Percentiles rank a stretch among this genome's conserved stretches.
These are phyloP conservation scores for Schizothecium vesticola DNA, from an alignment of 495 filamentous ascomycete genomes.

Conservation along the genomic window DNA sequence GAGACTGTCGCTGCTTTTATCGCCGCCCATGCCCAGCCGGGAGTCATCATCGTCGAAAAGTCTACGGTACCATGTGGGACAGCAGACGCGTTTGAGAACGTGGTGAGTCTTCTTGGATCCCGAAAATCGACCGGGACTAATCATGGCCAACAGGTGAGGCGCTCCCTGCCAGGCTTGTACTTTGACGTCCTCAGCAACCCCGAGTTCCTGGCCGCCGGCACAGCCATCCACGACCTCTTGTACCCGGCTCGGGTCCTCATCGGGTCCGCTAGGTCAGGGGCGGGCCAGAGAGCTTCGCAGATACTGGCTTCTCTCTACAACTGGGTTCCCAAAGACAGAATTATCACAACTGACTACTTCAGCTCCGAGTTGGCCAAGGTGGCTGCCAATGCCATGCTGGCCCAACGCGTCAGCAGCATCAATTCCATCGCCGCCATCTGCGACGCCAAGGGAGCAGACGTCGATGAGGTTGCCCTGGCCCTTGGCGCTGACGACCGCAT, in stretches of 20 bases:
- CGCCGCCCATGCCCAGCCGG: conserved; percentile 56
- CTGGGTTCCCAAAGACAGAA: conserved; percentile 61
- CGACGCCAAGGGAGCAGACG: conserved; percentile 67
- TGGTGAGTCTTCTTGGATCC: conserved; percentile 36
- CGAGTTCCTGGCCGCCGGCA: conserved; percentile 75
- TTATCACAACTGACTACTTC: conserved; percentile 68
- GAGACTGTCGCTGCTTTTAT: conserved; percentile 63
- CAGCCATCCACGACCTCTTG: conserved; percentile 65
- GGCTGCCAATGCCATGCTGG: conserved; percentile 73
- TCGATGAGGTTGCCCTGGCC: conserved; percentile 61
- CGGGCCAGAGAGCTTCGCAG: conserved; percentile 56
- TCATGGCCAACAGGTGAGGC: conserved; percentile 26
- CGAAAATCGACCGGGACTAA: neutral
- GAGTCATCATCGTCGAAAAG: conserved; percentile 76
- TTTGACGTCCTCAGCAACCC: conserved; percentile 80
- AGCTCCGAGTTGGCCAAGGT: conserved; percentile 75
- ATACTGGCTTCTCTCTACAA: conserved; percentile 59
- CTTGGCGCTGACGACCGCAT: conserved; percentile 67
- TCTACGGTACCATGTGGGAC: conserved; percentile 75
- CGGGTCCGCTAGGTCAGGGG: conserved; percentile 52
- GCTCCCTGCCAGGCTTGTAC: conserved; percentile 50
- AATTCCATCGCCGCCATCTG: conserved; percentile 75
- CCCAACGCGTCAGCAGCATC: conserved; percentile 75
- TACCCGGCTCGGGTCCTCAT: conserved; percentile 73
- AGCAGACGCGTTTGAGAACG: conserved; percentile 61